Conservation (phyloP, 345 rosid genomes). For the Acer saccharum region DNA sequence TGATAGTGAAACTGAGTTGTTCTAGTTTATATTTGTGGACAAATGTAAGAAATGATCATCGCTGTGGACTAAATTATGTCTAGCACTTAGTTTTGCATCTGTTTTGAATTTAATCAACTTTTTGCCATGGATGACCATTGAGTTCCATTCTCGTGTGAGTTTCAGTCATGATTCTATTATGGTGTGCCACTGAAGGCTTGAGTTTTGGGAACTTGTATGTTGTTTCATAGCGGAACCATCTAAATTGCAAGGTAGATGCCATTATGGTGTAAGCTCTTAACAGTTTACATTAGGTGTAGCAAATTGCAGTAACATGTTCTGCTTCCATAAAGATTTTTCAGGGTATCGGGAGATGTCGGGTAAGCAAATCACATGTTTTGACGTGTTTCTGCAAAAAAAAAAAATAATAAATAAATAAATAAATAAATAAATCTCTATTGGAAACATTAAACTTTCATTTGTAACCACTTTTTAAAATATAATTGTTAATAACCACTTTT, state of each 20-base stretch:
- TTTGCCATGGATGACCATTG: not conserved
- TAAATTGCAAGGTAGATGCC: not conserved
- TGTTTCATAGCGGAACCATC: not conserved
- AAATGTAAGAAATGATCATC: not conserved
- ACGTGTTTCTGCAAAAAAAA: not conserved
- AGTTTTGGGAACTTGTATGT: not conserved
- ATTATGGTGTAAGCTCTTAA: too few relatives aligned
- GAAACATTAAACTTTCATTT: too few relatives aligned
- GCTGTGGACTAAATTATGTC: not conserved
- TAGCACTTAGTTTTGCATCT: not conserved
- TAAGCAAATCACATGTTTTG: not conserved
- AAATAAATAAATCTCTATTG: too few relatives aligned
- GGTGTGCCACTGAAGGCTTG: too few relatives aligned
- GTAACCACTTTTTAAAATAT: too few relatives aligned
- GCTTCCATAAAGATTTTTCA: too few relatives aligned
- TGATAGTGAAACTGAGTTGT: constrained; percentile 7
- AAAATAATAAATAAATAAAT: too few relatives aligned
- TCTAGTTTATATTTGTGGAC: constrained; percentile 13
- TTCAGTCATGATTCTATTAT: not conserved
- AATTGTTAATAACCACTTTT: too few relatives aligned
- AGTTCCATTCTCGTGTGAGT: not conserved
- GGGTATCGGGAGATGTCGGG: too few relatives aligned
- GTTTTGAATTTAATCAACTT: not conserved
- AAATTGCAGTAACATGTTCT: too few relatives aligned
- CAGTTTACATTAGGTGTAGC: not conserved